These are phyloP conservation scores for Rhodotorula sphaerocarpa DNA, from an alignment of 768 basidiomycete genomes.

Conservation along the genomic window DNA sequence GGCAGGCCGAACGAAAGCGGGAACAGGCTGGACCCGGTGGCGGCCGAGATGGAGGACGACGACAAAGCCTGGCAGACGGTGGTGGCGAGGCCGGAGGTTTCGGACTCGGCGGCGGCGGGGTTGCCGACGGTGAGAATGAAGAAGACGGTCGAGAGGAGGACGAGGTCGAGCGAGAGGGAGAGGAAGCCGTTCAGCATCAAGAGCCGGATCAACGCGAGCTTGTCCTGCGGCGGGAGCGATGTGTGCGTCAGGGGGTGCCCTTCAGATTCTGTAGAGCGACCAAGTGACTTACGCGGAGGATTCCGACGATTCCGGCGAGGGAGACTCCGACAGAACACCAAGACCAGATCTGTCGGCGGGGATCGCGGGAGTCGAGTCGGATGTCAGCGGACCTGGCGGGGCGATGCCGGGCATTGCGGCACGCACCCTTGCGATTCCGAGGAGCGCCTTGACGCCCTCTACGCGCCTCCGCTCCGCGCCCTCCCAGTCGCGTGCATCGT, in stretches of 20 bases:
- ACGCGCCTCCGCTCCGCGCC: slow-evolving; percentile 4
- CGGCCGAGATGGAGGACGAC: background rate
- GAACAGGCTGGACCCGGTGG: too few species aligned
- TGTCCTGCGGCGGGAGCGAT: too few species aligned
- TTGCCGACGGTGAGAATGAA: slow-evolving; percentile 4
- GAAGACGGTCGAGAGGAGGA: slow-evolving; percentile 11
- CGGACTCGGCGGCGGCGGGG: background rate
- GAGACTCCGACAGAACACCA: slow-evolving; percentile 8
- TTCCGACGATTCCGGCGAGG: background rate
- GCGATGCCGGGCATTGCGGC: too few species aligned
- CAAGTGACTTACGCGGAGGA: slow-evolving; percentile 1
- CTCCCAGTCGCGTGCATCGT: slow-evolving; percentile 1
- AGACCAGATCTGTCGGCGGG: slow-evolving; percentile 22
- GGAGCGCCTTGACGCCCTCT: slow-evolving; percentile 4
- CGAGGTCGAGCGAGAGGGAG: slow-evolving; percentile 12
- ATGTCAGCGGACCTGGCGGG: too few species aligned
- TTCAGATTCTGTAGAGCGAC: background rate
- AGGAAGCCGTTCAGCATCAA: slow-evolving; percentile 23
- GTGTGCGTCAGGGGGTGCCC: background rate
- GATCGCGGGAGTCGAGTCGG: too few species aligned
- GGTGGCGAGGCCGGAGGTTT: slow-evolving; percentile 3
- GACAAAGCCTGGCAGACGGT: slow-evolving; percentile 24
- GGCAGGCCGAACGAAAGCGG: slow-evolving; percentile 2
- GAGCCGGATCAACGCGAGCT: slow-evolving; percentile 12
- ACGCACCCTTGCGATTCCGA: slow-evolving; percentile 16